Percentiles rank a stretch among this genome's conserved stretches.
Evolutionary conservation across 148 eudicot species (phyloP).

Genomic region (Vaccinium vitisidaea): DNA sequence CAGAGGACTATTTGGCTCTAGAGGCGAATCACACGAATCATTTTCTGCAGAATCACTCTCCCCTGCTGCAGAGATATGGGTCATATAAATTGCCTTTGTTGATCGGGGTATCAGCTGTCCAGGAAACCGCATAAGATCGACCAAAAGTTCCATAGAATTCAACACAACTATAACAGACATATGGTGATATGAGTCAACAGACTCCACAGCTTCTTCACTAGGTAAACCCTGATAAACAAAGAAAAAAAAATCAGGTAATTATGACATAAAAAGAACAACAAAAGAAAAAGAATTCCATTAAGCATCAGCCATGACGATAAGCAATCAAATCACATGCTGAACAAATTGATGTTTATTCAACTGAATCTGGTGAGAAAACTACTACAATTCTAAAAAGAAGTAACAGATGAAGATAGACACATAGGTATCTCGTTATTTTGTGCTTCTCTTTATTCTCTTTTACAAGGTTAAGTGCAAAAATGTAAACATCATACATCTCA

Average conservation of each 20-base stretch:
- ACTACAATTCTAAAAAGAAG: neutral
- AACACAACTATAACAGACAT: constrained; percentile 89
- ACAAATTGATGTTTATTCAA: neutral
- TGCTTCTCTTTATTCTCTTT: neutral
- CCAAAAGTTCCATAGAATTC: constrained; percentile 86
- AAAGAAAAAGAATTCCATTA: neutral
- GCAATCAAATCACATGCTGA: constrained; percentile 12
- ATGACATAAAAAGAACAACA: neutral
- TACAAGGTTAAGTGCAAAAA: neutral
- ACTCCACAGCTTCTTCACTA: constrained; percentile 69
- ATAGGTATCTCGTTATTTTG: neutral
- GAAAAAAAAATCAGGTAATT: neutral
- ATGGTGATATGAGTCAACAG: constrained; percentile 79
- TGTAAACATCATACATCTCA: constrained; percentile 6
- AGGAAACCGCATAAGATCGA: constrained; percentile 93
- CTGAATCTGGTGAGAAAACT: neutral
- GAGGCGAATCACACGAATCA: constrained; percentile 98
- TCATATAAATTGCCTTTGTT: constrained; percentile 82
- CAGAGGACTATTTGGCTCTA: constrained; percentile 96
- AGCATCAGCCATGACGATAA: constrained; percentile 5
- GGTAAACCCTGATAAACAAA: constrained; percentile 78
- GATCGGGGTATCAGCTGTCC: constrained; percentile 91
- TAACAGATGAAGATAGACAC: constrained; percentile 2
- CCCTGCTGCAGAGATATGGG: constrained; percentile 90
- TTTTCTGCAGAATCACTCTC: constrained; percentile 99